Conservation (phyloP, 2,329 filamentous ascomycete genomes). For the Neopestalotiopsis rosae region DNA sequence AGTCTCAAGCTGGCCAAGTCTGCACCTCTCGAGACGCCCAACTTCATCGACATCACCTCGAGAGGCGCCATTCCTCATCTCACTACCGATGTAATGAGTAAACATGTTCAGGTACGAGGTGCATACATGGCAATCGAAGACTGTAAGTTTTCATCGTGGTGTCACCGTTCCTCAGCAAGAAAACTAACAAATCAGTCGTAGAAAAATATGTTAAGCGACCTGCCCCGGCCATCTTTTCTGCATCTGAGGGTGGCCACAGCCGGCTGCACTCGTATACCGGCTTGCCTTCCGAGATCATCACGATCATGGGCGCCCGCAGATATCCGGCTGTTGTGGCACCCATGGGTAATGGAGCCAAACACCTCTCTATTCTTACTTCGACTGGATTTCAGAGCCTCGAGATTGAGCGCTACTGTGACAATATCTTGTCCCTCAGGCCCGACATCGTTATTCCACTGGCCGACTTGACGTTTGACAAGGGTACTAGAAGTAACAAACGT, state of each 20-base stretch:
- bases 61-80: slow-evolving; percentile 87
- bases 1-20: slow-evolving; percentile 66
- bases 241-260: slow-evolving; percentile 43
- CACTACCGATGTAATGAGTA: slow-evolving; percentile 79
- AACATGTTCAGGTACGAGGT: slow-evolving; percentile 68
- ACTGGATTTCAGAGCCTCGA: slow-evolving; percentile 80
- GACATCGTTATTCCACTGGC: slow-evolving; percentile 82
- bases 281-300: slow-evolving; percentile 66
- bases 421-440: slow-evolving; percentile 69
- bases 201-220: slow-evolving; percentile 48
- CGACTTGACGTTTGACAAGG: slow-evolving; percentile 66
- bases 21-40: slow-evolving; percentile 78
- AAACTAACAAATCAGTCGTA: slow-evolving; percentile 50
- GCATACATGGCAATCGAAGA: slow-evolving; percentile 89
- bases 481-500: slow-evolving; percentile 69
- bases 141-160: slow-evolving; percentile 59
- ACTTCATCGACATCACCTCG: slow-evolving; percentile 80
- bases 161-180: background rate
- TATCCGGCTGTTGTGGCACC: slow-evolving; percentile 77
- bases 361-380: slow-evolving; percentile 81
- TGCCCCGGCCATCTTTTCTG: slow-evolving; percentile 56
- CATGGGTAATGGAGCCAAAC: slow-evolving; percentile 71
- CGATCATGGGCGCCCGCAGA: slow-evolving; percentile 79
- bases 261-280: slow-evolving; percentile 79
- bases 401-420: slow-evolving; percentile 70